Base-by-base conservation (phyloP, 257 asterid species). In the Penstemon eatonii region DNA sequence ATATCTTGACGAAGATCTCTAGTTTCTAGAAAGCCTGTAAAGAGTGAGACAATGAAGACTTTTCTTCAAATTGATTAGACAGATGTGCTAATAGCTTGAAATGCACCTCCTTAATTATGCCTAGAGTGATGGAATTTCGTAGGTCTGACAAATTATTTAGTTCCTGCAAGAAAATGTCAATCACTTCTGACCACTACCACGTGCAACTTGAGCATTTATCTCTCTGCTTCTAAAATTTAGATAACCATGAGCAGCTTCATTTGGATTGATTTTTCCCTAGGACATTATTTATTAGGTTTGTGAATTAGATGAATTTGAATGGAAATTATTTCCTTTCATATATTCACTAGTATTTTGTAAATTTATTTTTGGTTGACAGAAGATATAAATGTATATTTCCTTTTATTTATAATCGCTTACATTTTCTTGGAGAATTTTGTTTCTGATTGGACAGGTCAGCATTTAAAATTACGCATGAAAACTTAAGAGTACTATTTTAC, bases 361-460 rank as follows among this genome's bases (percentile, higher is more conserved):
- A 56, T 62, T 62, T 61, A 43, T 61, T 47, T 50, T 65, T 36
- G 55, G 45, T 47, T 49, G 49, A 12, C 36, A 3, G 15, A 44
- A 18, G 55, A 62, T 18, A 2, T 25, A 25, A 2, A 25, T 25
- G 33, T 25, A 25, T 25, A 25, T 25, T 25, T 25, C 33, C 1
- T 25, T 25, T 25, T 25, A 25, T 25, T 25, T 25, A 25, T 25
- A 25, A 25, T 25, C 2, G 33, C 2, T 25, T 25, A 25, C 33
- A 25, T 25, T 25, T 25, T 25, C 33, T 25, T 25, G 33, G 33
- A 25, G 33, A 25, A 25, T 25, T 25, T 2, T 25, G 33, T 25
- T 25, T 25, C 33, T 25, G 1, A 25, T 25, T 25, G 33, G 43
- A 25, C 5, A 53, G 41, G 58, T 59, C 45, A 44, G 7, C 57